These are phyloP conservation scores for Stephania yunnanensis DNA, from an alignment of 164 flowering plant species.

Conservation along the genomic window DNA sequence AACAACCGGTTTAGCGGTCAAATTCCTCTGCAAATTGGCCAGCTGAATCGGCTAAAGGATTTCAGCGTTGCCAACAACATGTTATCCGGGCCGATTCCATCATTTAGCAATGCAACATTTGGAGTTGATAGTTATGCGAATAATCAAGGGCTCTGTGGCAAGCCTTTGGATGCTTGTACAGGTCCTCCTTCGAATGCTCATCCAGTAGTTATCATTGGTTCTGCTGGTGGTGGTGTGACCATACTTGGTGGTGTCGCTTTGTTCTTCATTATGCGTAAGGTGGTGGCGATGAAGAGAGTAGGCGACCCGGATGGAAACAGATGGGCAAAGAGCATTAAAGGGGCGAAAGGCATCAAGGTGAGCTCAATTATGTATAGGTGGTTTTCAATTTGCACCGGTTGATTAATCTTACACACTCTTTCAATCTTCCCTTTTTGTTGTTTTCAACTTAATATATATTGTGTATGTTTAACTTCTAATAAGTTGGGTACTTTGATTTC, in stretches of 20 bases:
- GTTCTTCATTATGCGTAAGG: conserved; percentile 30
- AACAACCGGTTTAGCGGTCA: conserved; percentile 29
- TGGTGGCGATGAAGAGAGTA: conserved; percentile 35
- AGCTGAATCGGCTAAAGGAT: conserved; percentile 38
- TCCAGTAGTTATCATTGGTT: conserved; percentile 37
- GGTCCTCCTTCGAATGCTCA: conserved; percentile 17
- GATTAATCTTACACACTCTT: neutral
- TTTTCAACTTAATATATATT: too few relatives aligned
- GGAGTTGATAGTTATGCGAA: conserved; percentile 29
- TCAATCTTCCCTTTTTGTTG: neutral
- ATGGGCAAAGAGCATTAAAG: conserved; percentile 75
- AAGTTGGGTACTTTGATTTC: neutral
- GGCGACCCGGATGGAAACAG: conserved; percentile 77
- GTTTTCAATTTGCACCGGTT: neutral
- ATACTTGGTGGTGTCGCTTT: conserved; percentile 30
- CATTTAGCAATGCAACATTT: conserved; percentile 12
- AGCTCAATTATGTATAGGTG: conserved; percentile 9
- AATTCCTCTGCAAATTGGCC: conserved; percentile 46
- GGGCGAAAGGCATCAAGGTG: conserved; percentile 62
- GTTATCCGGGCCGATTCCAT: conserved; percentile 53
- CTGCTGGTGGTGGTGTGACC: conserved; percentile 50
- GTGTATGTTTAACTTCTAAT: neutral
- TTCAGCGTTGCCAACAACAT: conserved; percentile 55
- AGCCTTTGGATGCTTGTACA: conserved; percentile 36
- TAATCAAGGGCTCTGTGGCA: conserved; percentile 65